These are phyloP conservation scores for Raddia distichophylla DNA, from an alignment of 176 grass and related monocot genomes.

Conservation along the genomic window DNA sequence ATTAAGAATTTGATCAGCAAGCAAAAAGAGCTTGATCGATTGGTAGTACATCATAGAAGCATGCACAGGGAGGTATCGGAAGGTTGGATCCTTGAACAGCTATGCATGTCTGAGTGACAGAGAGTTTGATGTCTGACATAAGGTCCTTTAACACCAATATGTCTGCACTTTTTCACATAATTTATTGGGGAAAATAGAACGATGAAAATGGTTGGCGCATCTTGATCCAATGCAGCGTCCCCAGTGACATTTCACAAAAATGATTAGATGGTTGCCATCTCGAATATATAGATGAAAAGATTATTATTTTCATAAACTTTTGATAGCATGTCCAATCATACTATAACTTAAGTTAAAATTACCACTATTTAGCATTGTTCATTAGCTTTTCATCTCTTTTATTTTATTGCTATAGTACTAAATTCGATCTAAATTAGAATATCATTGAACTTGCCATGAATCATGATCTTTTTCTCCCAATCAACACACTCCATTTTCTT, in stretches of 20 bases:
- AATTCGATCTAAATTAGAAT: no score
- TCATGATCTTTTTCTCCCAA: not conserved
- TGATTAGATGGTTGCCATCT: not conserved
- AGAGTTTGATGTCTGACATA: conserved; percentile 8
- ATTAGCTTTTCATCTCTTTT: no score
- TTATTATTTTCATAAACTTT: not conserved
- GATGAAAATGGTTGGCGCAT: conserved; percentile 24
- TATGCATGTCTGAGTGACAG: conserved; percentile 10
- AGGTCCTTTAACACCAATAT: not conserved
- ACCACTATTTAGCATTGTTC: no score
- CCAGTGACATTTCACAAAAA: not conserved
- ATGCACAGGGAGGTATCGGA: not conserved
- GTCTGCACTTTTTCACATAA: not conserved
- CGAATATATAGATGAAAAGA: not conserved
- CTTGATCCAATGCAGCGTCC: not conserved
- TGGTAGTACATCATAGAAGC: conserved; percentile 25
- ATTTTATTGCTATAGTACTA: no score
- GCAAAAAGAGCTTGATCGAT: not conserved
- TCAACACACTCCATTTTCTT: not conserved
- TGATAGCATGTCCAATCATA: no score
- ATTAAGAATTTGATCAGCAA: conserved; percentile 20
- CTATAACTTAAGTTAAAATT: no score
- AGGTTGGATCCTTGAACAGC: conserved; percentile 13
- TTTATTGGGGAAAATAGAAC: conserved; percentile 1
- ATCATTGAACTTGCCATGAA: not conserved